These are phyloP conservation scores for Lachnellula subtilissima DNA, from an alignment of 2,329 filamentous ascomycete species.

Conservation along the genomic window DNA sequence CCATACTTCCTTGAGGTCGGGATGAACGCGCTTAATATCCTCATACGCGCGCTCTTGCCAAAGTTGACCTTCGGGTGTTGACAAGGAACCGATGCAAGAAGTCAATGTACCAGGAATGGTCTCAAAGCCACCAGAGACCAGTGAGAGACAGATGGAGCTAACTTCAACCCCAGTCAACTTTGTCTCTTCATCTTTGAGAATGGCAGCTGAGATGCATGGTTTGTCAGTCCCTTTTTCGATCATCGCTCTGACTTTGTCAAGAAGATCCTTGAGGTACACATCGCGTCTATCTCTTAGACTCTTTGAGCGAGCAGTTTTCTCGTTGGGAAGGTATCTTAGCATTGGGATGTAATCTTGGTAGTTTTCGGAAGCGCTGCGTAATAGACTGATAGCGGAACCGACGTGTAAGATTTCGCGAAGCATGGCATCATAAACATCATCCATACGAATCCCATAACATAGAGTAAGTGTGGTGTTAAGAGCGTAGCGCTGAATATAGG, in stretches of 20 bases:
- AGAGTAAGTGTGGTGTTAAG: slow-evolving; percentile 73
- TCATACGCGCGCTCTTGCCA: slow-evolving; percentile 52
- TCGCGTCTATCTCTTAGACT: slow-evolving; percentile 62
- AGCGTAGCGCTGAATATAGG: slow-evolving; percentile 71
- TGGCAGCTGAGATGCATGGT: slow-evolving; percentile 65
- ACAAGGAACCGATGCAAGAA: slow-evolving; percentile 47
- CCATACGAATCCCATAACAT: slow-evolving; percentile 74
- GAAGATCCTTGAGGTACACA: slow-evolving; percentile 55
- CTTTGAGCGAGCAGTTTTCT: slow-evolving; percentile 56
- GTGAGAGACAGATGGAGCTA: slow-evolving; percentile 75
- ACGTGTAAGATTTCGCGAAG: slow-evolving; percentile 71
- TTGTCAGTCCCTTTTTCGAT: slow-evolving; percentile 60
- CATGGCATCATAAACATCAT: slow-evolving; percentile 62
- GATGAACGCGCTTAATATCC: slow-evolving; percentile 46
- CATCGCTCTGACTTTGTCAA: slow-evolving; percentile 54
- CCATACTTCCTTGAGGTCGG: slow-evolving; percentile 44
- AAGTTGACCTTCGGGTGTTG: slow-evolving; percentile 65
- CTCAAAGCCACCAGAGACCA: slow-evolving; percentile 79
- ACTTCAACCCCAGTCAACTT: slow-evolving; percentile 68
- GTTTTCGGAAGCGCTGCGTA: slow-evolving; percentile 75
- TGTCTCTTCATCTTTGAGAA: slow-evolving; percentile 55
- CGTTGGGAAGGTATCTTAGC: slow-evolving; percentile 58
- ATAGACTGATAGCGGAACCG: slow-evolving; percentile 70
- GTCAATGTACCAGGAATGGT: slow-evolving; percentile 64
- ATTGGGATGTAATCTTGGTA: slow-evolving; percentile 82